Conservation (phyloP, 1,284 basidiomycete species). For the Paramarasmius palmivorus region DNA sequence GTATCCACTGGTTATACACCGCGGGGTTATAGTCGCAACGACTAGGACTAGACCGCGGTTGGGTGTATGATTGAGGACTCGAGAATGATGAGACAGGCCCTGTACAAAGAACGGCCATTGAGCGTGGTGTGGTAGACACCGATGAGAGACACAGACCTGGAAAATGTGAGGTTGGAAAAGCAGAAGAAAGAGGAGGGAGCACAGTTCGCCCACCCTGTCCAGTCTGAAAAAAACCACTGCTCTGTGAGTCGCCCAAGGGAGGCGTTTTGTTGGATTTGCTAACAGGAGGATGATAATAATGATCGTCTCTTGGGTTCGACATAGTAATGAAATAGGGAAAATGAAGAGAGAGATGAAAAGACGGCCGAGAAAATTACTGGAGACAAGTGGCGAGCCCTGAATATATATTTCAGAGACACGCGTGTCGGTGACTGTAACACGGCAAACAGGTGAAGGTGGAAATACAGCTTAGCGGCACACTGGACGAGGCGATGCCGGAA, state of each 20-base stretch:
- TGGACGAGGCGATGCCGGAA: slow-evolving; percentile 35
- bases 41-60: slow-evolving; percentile 60
- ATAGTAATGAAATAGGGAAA: slow-evolving; percentile 47
- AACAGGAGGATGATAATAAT: slow-evolving; percentile 47
- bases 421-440: slow-evolving; percentile 26
- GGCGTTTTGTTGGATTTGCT: slow-evolving; percentile 59
- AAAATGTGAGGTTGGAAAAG: slow-evolving; percentile 83
- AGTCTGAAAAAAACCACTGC: slow-evolving; percentile 65
- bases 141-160: slow-evolving; percentile 71
- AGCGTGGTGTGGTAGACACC: slow-evolving; percentile 51
- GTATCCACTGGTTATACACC: slow-evolving; percentile 53
- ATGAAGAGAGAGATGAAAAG: slow-evolving; percentile 39
- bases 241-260: slow-evolving; percentile 55
- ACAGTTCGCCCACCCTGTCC: slow-evolving; percentile 85
- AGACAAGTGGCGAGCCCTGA: slow-evolving; percentile 27
- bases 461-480: slow-evolving; percentile 16
- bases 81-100: slow-evolving; percentile 50
- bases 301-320: slow-evolving; percentile 62
- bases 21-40: slow-evolving; percentile 55
- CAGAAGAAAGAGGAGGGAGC: slow-evolving; percentile 81
- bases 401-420: slow-evolving; percentile 51
- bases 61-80: slow-evolving; percentile 48
- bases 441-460: slow-evolving; percentile 15
- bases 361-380: slow-evolving; percentile 35
- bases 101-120: slow-evolving; percentile 53